phyloP scores from a whole-genome alignment of 192 early-diverging fungal genomes.

The Gonapodya sp. region DNA sequence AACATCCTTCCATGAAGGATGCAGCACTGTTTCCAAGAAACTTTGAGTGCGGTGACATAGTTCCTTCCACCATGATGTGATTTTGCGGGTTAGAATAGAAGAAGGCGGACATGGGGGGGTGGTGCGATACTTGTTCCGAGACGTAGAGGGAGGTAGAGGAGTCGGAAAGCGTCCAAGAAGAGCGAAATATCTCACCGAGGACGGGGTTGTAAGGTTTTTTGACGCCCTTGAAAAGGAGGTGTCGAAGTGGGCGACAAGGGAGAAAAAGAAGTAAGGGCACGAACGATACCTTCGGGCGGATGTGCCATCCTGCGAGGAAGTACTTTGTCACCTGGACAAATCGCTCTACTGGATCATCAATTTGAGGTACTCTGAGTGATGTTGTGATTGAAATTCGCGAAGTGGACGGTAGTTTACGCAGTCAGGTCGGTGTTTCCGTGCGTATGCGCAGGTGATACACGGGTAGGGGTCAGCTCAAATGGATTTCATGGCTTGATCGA shows the following conservation, averaged over 20 bases:
- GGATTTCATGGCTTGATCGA: background rate
- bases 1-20: conserved; percentile 72
- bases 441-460: too few relatives aligned
- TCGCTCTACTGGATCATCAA: conserved; percentile 57
- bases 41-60: conserved; percentile 73
- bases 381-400: conserved; percentile 4
- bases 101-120: conserved; percentile 82
- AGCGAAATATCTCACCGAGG: conserved; percentile 86
- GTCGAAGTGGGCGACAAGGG: background rate
- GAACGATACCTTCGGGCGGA: conserved; percentile 66
- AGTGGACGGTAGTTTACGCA: conserved; percentile 10
- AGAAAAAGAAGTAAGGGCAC: background rate
- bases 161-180: conserved; percentile 53
- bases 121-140: conserved; percentile 89
- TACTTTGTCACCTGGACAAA: conserved; percentile 77
- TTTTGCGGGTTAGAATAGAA: conserved; percentile 72
- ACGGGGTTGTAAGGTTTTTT: conserved; percentile 95
- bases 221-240: conserved; percentile 46
- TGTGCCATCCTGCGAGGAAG: conserved; percentile 87
- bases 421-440: background rate
- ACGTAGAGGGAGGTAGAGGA: conserved; percentile 65
- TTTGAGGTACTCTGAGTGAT: conserved; percentile 47
- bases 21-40: conserved; percentile 86
- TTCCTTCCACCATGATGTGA: conserved; percentile 66
- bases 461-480: too few relatives aligned